Conservation (phyloP, 306 rosid genomes). For the Oxytropis ochrocephala region DNA sequence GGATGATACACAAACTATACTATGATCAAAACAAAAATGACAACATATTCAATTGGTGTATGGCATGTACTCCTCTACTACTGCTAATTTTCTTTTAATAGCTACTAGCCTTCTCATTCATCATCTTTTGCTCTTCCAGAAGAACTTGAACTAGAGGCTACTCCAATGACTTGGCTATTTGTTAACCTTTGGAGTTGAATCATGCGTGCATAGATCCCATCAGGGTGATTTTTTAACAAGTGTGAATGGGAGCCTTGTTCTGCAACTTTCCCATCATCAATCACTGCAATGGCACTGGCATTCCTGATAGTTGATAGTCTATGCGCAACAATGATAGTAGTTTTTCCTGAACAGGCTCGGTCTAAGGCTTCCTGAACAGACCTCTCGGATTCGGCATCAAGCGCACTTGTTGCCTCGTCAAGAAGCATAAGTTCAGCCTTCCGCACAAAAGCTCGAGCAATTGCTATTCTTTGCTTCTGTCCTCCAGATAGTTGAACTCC, state of each 20-base stretch:
- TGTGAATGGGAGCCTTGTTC: constrained; percentile 93
- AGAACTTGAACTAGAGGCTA: constrained; percentile 75
- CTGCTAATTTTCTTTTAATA: constrained; percentile 1
- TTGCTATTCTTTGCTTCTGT: constrained; percentile 83
- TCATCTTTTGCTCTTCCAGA: constrained; percentile 61
- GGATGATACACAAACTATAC: constrained; percentile 54
- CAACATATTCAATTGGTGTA: constrained; percentile 37
- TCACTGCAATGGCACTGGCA: constrained; percentile 77
- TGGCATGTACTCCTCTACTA: constrained; percentile 37
- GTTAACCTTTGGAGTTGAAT: constrained; percentile 78
- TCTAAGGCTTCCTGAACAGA: constrained; percentile 84
- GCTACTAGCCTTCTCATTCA: constrained; percentile 46
- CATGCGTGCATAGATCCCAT: constrained; percentile 84
- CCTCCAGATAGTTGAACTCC: constrained; percentile 88
- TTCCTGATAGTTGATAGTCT: constrained; percentile 73
- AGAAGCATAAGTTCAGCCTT: constrained; percentile 79
- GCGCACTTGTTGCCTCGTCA: constrained; percentile 96
- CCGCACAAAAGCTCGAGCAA: constrained; percentile 76
- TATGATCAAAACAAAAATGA: constrained; percentile 44
- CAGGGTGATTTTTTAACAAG: constrained; percentile 73
- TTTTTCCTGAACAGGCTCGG: constrained; percentile 74
- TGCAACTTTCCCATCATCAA: constrained; percentile 85
- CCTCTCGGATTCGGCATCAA: constrained; percentile 84
- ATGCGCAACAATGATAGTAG: constrained; percentile 84
- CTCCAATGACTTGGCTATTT: constrained; percentile 58